Evolutionary conservation across 768 basidiomycete species (phyloP).

Genomic region (Mrakia frigida): DNA sequence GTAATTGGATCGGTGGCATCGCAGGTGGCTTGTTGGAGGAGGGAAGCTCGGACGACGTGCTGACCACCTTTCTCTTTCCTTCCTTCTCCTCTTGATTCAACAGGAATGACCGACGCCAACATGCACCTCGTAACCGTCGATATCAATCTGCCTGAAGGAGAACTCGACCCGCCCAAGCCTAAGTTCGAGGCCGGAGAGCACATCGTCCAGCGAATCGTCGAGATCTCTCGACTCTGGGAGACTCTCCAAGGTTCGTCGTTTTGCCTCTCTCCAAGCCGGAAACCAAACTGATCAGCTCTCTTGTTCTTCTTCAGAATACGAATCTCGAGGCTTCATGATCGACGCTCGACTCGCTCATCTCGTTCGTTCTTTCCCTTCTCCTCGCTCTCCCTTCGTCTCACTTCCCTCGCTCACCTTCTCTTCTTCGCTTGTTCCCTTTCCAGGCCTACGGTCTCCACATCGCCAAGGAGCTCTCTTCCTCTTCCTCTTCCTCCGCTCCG

Average conservation of each 20-base stretch:
- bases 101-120: slow-evolving; percentile 32
- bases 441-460: slow-evolving; percentile 25
- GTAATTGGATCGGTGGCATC: no score
- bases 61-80: not conserved
- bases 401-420: not conserved
- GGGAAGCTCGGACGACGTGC: not conserved
- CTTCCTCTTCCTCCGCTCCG: not conserved
- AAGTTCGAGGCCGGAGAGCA: slow-evolving; percentile 29
- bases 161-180: slow-evolving; percentile 18
- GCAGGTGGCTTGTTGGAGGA: not conserved
- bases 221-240: slow-evolving; percentile 9
- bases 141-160: slow-evolving; percentile 9
- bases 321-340: slow-evolving; percentile 9
- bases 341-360: slow-evolving; percentile 29
- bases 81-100: no score
- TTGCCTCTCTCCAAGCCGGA: not conserved
- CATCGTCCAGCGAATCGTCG: slow-evolving; percentile 26
- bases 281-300: not conserved
- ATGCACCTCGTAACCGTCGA: slow-evolving; percentile 32
- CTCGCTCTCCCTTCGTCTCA: not conserved
- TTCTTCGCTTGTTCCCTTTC: not conserved
- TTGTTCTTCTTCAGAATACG: slow-evolving; percentile 12
- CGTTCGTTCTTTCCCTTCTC: not conserved
- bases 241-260: not conserved
- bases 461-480: slow-evolving; percentile 11